Conservation (phyloP, 2,329 filamentous ascomycete genomes). For the Chlorencoelia australis region DNA sequence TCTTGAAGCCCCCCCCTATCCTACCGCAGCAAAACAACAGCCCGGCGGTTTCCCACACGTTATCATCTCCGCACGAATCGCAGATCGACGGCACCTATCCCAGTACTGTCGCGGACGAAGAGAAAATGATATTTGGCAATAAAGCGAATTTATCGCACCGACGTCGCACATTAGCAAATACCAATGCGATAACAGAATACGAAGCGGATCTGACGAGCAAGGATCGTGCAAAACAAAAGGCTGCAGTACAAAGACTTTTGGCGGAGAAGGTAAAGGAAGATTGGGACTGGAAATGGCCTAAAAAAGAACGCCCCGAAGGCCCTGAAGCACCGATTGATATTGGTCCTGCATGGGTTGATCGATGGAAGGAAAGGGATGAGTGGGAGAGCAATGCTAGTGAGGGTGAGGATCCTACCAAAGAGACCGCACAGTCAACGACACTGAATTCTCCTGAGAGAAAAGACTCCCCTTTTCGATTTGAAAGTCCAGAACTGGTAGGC, state of each 20-base stretch:
- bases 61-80: constrained; percentile 7
- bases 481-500: constrained; percentile 31
- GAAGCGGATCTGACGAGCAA: constrained; percentile 51
- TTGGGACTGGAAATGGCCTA: constrained; percentile 51
- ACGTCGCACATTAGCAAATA: constrained; percentile 22
- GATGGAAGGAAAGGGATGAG: constrained; percentile 27
- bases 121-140: constrained; percentile 19
- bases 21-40: too few relatives aligned
- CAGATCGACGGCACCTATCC: constrained; percentile 6
- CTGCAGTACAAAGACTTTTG: constrained; percentile 48
- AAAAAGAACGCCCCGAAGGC: constrained; percentile 11
- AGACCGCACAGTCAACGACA: constrained; percentile 8
- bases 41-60: too few relatives aligned
- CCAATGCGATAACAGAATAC: constrained; percentile 34
- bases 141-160: constrained; percentile 10
- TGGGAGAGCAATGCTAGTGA: constrained; percentile 25
- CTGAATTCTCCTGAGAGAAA: constrained; percentile 10
- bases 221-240: constrained; percentile 53
- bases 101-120: constrained; percentile 7
- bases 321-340: constrained; percentile 2
- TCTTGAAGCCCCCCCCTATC: too few relatives aligned
- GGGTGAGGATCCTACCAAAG: constrained; percentile 12
- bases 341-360: constrained; percentile 2
- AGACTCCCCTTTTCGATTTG: constrained; percentile 29
- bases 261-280: constrained; percentile 44